phyloP scores from a whole-genome alignment of 331 rosid species.

The Acacia concinna region DNA sequence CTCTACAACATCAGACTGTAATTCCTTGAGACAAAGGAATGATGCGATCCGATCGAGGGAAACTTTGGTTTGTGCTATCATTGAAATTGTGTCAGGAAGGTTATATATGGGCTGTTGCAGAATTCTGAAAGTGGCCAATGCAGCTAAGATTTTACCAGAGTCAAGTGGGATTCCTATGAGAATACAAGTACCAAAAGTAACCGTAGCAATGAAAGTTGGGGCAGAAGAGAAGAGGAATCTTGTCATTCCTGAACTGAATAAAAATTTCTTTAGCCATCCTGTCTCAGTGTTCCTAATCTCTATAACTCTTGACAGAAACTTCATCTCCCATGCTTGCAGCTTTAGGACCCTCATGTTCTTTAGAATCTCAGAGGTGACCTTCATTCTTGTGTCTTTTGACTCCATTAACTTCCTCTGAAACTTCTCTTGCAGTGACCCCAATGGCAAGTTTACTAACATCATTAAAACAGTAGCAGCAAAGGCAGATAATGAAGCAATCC shows the following conservation, averaged over 20 bases:
- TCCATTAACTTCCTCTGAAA: slow-evolving; percentile 75
- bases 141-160: slow-evolving; percentile 76
- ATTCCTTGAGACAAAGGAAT: slow-evolving; percentile 65
- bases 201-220: slow-evolving; percentile 68
- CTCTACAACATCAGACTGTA: slow-evolving; percentile 56
- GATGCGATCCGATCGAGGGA: slow-evolving; percentile 71
- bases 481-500: slow-evolving; percentile 68
- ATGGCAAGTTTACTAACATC: slow-evolving; percentile 70
- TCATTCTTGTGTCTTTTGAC: slow-evolving; percentile 79
- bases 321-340: slow-evolving; percentile 92
- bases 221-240: slow-evolving; percentile 64
- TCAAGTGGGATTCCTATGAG: slow-evolving; percentile 76
- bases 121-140: slow-evolving; percentile 75
- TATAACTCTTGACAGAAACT: slow-evolving; percentile 66
- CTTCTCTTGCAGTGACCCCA: slow-evolving; percentile 67
- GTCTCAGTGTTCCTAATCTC: slow-evolving; percentile 59
- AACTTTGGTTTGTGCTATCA: slow-evolving; percentile 78
- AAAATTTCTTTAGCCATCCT: slow-evolving; percentile 60
- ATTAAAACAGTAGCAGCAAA: slow-evolving; percentile 63
- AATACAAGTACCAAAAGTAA: slow-evolving; percentile 67
- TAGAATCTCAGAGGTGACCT: slow-evolving; percentile 67
- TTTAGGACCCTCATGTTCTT: slow-evolving; percentile 88
- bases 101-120: slow-evolving; percentile 71
- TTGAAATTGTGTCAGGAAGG: slow-evolving; percentile 80
- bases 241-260: slow-evolving; percentile 49